Evolutionary conservation across 805 yeast species (phyloP), one percentile per base, ranked within the genome.

Genomic region (Candida awuae): DNA sequence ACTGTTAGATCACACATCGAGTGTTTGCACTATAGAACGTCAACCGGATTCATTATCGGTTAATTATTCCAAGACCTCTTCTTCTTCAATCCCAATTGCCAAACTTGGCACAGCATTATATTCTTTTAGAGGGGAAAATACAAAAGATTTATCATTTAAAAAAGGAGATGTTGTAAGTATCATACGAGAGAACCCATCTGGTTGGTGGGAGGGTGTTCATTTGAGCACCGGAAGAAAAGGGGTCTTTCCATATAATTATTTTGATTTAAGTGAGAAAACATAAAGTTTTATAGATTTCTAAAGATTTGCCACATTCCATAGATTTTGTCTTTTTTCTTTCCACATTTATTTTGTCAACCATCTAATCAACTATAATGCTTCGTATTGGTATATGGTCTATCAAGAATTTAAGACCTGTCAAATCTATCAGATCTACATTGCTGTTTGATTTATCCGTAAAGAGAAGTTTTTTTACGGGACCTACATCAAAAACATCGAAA

Each of bases 141-240:
- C 43, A 0, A 68, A 63, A 3, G 81, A 76, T 45, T 54, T 76
- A 29, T 43, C 62, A 4, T 63, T 76, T 37, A 38, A 47, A 13
- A 55, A 49, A 23, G 76, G 73, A 4, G 77, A 72, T 43, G 45
- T 48, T 17, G 67, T 76, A 18, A 54, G 43, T 34, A 50, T 75
- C 1, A 19, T 67, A 8, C 64, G 61, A 19, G 61, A 54, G 32
- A 51, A 51, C 10, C 62, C 58, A 21, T 56, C 59, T 2, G 66
- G 67, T 21, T 72, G 78, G 78, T 73, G 77, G 77, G 58, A 59
- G 40, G 77, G 76, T 12, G 51, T 51, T 33, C 45, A 46, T 33
- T 56, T 63, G 8, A 35, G 39, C 19, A 63, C 65, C 32, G 74
- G 73, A 1, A 42, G 47, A 5, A 44, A 50, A 6, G 78, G 78